phyloP scores from a whole-genome alignment of 2,329 filamentous ascomycete species.

The Clonostachys rhizophaga region DNA sequence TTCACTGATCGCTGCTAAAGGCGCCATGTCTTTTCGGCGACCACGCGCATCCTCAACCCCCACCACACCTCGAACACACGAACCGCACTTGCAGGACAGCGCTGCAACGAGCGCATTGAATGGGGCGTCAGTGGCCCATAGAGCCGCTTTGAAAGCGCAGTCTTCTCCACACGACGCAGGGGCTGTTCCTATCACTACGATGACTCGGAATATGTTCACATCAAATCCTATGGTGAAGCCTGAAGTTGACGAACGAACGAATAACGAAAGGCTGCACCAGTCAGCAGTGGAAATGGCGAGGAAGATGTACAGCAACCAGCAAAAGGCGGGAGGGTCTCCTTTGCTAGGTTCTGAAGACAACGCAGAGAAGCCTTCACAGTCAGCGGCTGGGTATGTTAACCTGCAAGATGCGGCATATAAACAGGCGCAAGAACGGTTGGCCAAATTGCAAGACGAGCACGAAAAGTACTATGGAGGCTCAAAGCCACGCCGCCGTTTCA shows the following conservation, averaged over 20 bases:
- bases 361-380: constrained; percentile 34
- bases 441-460: constrained; percentile 72
- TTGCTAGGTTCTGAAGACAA: constrained; percentile 8
- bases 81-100: constrained; percentile 50
- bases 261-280: constrained; percentile 68
- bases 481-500: constrained; percentile 36
- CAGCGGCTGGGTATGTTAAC: constrained; percentile 43
- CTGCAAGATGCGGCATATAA: constrained; percentile 86
- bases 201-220: constrained; percentile 73
- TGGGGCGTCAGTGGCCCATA: constrained; percentile 66
- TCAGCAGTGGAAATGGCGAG: constrained; percentile 88
- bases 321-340: constrained; percentile 36
- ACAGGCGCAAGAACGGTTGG: constrained; percentile 76
- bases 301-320: constrained; percentile 73
- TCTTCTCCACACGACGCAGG: constrained; percentile 54
- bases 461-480: constrained; percentile 67
- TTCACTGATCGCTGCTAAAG: constrained; percentile 72
- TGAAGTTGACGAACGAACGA: constrained; percentile 70
- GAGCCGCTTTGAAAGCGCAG: constrained; percentile 37
- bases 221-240: constrained; percentile 66
- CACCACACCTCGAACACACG: constrained; percentile 21
- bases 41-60: constrained; percentile 63
- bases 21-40: constrained; percentile 61
- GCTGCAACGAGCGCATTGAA: constrained; percentile 65
- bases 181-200: constrained; percentile 62